Evolutionary conservation across 305 asterid species (phyloP).

Genomic region (Plantago rigida): DNA sequence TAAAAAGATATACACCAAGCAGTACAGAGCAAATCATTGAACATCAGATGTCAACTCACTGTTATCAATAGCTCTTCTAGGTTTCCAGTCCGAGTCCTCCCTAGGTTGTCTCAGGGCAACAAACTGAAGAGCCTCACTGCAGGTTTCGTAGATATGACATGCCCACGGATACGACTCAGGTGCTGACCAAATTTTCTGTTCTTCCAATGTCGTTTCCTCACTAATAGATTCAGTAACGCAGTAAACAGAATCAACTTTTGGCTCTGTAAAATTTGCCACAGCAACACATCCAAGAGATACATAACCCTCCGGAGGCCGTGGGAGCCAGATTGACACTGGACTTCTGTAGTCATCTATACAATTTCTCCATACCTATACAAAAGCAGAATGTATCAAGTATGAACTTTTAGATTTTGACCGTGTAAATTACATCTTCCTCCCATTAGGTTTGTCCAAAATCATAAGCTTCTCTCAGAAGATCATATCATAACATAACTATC

Average conservation of each 20-base stretch:
- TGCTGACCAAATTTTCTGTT: constrained; percentile 82
- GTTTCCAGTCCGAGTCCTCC: constrained; percentile 64
- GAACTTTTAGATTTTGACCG: neutral
- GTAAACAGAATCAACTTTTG: constrained; percentile 52
- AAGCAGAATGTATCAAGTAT: neutral
- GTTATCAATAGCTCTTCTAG: constrained; percentile 43
- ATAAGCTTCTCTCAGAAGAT: neutral
- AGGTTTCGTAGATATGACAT: constrained; percentile 68
- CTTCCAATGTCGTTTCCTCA: constrained; percentile 73
- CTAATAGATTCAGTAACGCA: constrained; percentile 61
- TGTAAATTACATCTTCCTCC: neutral
- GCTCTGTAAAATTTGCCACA: constrained; percentile 55
- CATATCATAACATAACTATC: neutral
- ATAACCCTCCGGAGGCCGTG: constrained; percentile 88
- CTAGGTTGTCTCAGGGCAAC: constrained; percentile 77
- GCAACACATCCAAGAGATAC: constrained; percentile 77
- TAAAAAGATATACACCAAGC: no score
- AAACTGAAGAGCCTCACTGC: constrained; percentile 79
- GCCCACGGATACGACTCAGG: constrained; percentile 92
- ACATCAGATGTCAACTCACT: constrained; percentile 10
- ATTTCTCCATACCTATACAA: constrained; percentile 79
- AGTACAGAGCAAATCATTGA: neutral
- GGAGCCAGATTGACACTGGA: constrained; percentile 82
- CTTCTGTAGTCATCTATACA: constrained; percentile 63
- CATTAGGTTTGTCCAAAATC: neutral